Evolutionary conservation across 148 eudicot species (phyloP).

Genomic region (Linanthus parryae): DNA sequence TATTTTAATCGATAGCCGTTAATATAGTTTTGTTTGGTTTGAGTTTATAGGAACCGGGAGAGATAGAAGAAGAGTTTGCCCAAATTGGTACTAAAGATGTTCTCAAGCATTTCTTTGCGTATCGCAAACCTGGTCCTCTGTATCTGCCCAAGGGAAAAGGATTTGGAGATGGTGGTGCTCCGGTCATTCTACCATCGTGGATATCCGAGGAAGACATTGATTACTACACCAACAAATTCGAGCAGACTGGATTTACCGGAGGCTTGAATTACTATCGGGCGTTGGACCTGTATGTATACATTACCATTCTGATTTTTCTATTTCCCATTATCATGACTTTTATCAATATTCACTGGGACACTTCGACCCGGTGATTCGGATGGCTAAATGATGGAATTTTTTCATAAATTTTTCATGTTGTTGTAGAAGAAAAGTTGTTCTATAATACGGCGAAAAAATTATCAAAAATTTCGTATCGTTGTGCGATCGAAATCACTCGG

Average conservation of each 20-base stretch:
- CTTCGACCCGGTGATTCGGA: no score
- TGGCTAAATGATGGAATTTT: no score
- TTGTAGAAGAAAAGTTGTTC: no score
- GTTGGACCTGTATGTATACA: conserved; percentile 23
- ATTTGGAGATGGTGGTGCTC: conserved; percentile 19
- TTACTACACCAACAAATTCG: conserved; percentile 25
- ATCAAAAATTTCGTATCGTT: no score
- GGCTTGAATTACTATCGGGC: conserved; percentile 43
- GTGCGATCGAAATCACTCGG: no score
- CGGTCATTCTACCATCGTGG: conserved; percentile 24
- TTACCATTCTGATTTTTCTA: no score
- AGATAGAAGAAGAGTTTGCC: conserved; percentile 33
- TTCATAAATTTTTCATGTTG: no score
- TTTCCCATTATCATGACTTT: no score
- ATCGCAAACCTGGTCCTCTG: conserved; percentile 22
- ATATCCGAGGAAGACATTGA: conserved; percentile 32
- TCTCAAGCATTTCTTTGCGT: conserved; percentile 19
- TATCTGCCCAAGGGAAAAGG: conserved; percentile 30
- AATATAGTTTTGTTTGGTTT: not conserved
- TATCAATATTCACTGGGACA: no score
- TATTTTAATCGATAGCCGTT: no score
- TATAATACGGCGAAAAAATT: no score
- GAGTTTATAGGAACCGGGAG: conserved; percentile 36
- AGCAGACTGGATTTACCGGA: conserved; percentile 35
- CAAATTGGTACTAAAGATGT: conserved; percentile 23